Conservation (phyloP, 208 protist genomes). For the Acanthamoeba sp. region DNA sequence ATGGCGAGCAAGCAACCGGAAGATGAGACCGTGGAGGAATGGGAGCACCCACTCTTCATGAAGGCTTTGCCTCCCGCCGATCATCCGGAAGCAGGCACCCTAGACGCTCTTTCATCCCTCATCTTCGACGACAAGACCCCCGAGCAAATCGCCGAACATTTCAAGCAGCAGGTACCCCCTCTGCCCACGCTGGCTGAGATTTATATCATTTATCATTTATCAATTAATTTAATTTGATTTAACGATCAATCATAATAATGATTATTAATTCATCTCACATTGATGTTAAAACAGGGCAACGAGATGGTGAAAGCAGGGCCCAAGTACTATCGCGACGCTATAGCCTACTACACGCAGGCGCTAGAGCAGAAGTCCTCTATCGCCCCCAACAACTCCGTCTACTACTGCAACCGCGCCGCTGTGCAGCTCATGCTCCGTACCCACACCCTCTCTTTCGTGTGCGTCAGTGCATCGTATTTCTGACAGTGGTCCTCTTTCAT, state of each 20-base stretch:
- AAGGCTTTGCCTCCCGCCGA: constrained; percentile 12
- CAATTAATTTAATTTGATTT: background rate
- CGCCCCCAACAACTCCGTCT: constrained; percentile 4
- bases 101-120: background rate
- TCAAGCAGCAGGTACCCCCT: constrained; percentile 43
- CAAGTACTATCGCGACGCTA: constrained; percentile 61
- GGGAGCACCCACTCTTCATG: constrained; percentile 69
- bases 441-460: background rate
- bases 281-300: constrained; percentile 18
- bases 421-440: constrained; percentile 76
- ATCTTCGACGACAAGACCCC: constrained; percentile 59
- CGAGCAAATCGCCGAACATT: constrained; percentile 55
- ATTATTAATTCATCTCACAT: background rate
- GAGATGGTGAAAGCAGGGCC: constrained; percentile 11
- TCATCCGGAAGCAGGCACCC: constrained; percentile 19
- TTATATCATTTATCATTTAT: too few species aligned
- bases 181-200: background rate
- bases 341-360: constrained; percentile 59
- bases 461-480: too few species aligned
- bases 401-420: constrained; percentile 66
- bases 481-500: too few species aligned
- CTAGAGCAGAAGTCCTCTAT: constrained; percentile 61
- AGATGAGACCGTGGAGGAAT: constrained; percentile 46
- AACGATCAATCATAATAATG: too few species aligned
- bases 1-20: background rate